Base-by-base conservation (phyloP, 441 rosid genomes). In the Jatropha multifida region DNA sequence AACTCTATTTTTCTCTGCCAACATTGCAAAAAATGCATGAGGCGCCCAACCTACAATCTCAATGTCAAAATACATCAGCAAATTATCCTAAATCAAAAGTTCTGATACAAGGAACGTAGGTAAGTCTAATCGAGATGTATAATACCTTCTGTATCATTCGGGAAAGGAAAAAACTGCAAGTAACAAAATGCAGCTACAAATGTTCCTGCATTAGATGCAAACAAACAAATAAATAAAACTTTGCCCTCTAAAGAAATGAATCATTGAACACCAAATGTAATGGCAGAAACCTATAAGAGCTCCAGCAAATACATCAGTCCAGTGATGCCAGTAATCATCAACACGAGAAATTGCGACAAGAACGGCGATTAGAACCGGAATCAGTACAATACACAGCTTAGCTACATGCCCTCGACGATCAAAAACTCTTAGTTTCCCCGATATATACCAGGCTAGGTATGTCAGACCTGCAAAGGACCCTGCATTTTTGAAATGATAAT, bases 241-340 rank as follows among this genome's bases (percentile, higher is more conserved):
- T 23, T 32, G 32, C 32, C 2, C 32, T 32, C 32, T 32, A 32
- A 32, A 32, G 32, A 32, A 32, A 32, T 32, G 32, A 32, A 32
- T 32, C 23, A 23, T 59, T 59, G 23, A 3, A 51, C 54, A 51
- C 14, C 7, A 3, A 15, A 51, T 58, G 15, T 51, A 51, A 18
- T 17, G 32, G 49, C 14, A 71, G 64, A 46, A 64, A 90, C 94
- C 97, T 77, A 89, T 75, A 72, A 90, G 77, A 60, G 88, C 91
- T 69, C 94, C 92, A n/a, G 88, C 83, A 65, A 90, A 89, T 32
- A 92, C 93, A 85, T 92, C 94, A 75, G 87, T 87, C 97, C 92
- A 92, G 65, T 92, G 97, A 84, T 92, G 97, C 97, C 93, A 89
- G 77, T 92, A 92, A 83, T 92, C 94, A 75, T 90, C 94, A 9